phyloP scores from a whole-genome alignment of 306 rosid genomes.

The Rosa persica region DNA sequence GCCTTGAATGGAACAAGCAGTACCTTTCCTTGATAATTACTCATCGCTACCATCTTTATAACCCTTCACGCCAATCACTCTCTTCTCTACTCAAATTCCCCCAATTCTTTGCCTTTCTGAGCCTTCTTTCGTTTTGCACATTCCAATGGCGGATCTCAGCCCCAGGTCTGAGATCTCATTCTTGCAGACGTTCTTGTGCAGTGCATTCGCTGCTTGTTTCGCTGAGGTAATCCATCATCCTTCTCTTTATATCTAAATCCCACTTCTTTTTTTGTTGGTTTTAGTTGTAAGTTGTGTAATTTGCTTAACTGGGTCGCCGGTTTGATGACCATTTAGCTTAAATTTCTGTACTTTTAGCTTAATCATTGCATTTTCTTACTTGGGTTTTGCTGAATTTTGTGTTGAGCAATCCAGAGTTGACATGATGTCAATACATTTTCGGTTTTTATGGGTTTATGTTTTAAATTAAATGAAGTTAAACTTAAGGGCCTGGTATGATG shows the following conservation, averaged over 20 bases:
- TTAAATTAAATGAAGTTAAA: not conserved
- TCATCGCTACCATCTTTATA: constrained; percentile 11
- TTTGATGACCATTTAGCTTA: not conserved
- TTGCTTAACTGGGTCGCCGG: constrained; percentile 2
- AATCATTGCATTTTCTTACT: not conserved
- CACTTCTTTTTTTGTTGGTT: not conserved
- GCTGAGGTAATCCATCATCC: constrained; percentile 64
- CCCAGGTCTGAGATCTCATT: constrained; percentile 65
- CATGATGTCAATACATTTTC: not conserved
- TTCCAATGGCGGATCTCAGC: constrained; percentile 77
- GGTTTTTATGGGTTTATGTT: not conserved
- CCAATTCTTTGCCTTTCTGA: not conserved
- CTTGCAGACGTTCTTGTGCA: constrained; percentile 64
- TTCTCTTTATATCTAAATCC: not conserved
- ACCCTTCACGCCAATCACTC: constrained; percentile 11
- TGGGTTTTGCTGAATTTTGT: constrained; percentile 4
- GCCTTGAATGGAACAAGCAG: constrained; percentile 28
- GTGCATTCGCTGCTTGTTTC: constrained; percentile 93
- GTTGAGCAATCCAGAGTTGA: not conserved
- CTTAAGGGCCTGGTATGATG: not conserved
- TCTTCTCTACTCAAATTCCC: constrained; percentile 5
- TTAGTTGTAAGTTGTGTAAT: not conserved
- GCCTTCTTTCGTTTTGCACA: constrained; percentile 9
- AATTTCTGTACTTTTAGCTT: not conserved
- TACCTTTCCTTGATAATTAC: constrained; percentile 30